phyloP scores from a whole-genome alignment of 805 yeast species.

The Pichia heedii region DNA sequence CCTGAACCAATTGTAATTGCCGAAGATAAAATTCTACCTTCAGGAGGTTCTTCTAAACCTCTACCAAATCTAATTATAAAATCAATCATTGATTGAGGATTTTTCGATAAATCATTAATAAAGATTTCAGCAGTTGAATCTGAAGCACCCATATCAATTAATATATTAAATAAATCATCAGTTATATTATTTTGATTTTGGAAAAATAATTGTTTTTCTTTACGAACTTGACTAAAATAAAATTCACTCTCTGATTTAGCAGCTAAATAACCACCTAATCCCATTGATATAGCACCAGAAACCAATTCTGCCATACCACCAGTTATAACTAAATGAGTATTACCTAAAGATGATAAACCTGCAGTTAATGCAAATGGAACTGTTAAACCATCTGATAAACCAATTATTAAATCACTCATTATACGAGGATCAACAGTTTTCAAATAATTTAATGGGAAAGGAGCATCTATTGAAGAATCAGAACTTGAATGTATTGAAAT shows the following conservation, averaged over 20 bases:
- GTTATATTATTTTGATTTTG: conserved; percentile 56
- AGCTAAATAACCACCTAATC: conserved; percentile 92
- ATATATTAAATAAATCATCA: conserved; percentile 72
- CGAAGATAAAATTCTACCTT: conserved; percentile 77
- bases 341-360: conserved; percentile 85
- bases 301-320: conserved; percentile 98
- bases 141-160: conserved; percentile 63
- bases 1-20: conserved; percentile 87
- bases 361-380: conserved; percentile 99
- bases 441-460: conserved; percentile 25
- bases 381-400: conserved; percentile 89
- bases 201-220: conserved; percentile 61
- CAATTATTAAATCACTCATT: conserved; percentile 88
- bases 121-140: conserved; percentile 68
- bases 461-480: not conserved
- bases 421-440: conserved; percentile 77
- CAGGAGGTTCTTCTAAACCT: conserved; percentile 94
- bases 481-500: not conserved
- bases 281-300: conserved; percentile 97
- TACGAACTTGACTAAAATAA: conserved; percentile 60
- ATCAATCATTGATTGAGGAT: conserved; percentile 73
- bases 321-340: conserved; percentile 81
- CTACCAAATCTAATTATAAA: conserved; percentile 81
- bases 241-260: conserved; percentile 83
- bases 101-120: conserved; percentile 66